Conservation (phyloP, 345 rosid species). For the Jatropha curcas region DNA sequence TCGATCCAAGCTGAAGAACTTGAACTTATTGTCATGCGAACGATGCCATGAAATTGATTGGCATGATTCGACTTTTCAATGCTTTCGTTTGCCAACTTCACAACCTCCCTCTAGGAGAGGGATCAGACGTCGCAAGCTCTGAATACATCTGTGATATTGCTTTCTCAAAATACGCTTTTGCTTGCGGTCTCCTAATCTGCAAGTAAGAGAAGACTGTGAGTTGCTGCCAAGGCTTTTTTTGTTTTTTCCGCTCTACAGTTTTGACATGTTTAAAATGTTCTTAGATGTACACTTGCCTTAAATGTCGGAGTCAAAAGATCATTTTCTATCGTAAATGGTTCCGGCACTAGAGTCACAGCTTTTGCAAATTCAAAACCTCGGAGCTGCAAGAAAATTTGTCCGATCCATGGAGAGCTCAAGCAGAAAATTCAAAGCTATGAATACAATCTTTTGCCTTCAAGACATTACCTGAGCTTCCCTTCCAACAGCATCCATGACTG, state of each 20-base stretch:
- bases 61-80: background rate
- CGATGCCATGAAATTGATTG: background rate
- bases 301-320: slow-evolving; percentile 92
- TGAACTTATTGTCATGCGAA: background rate
- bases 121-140: slow-evolving; percentile 50
- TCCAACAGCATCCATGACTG: slow-evolving; percentile 84
- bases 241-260: background rate
- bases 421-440: background rate
- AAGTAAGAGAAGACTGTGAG: slow-evolving; percentile 10
- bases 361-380: slow-evolving; percentile 95
- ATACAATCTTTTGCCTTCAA: background rate
- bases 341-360: slow-evolving; percentile 80
- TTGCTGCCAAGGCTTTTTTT: background rate
- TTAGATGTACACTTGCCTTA: slow-evolving; percentile 54
- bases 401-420: background rate
- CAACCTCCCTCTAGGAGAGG: slow-evolving; percentile 34
- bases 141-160: slow-evolving; percentile 57
- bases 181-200: slow-evolving; percentile 85
- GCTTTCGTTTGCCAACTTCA: background rate
- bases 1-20: background rate
- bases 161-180: slow-evolving; percentile 66
- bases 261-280: background rate
- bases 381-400: slow-evolving; percentile 42
- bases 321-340: slow-evolving; percentile 80
- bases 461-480: slow-evolving; percentile 77